Evolutionary conservation across 345 rosid genomes (phyloP).

Genomic region (Eucalyptus polybractea): DNA sequence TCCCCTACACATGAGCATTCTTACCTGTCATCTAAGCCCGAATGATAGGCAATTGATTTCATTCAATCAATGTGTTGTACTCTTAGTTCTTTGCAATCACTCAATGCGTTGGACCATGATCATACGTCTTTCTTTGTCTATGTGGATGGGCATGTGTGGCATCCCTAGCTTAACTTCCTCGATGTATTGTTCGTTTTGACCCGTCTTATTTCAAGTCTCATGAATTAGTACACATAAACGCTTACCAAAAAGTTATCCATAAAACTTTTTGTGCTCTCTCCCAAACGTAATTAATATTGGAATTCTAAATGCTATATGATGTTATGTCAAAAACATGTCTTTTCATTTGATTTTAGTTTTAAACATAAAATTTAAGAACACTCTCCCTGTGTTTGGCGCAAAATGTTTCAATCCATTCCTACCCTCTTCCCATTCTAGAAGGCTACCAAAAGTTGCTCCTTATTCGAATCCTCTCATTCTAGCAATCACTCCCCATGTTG

Average conservation of each 20-base stretch:
- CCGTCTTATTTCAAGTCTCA: accelerated
- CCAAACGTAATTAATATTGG: neutral
- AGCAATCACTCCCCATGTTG: neutral
- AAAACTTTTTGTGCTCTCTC: neutral
- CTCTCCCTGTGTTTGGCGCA: accelerated
- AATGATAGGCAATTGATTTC: neutral
- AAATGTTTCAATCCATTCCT: neutral
- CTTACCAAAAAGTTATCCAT: neutral
- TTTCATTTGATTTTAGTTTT: neutral
- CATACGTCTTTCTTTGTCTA: neutral
- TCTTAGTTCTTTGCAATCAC: neutral
- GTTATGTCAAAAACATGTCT: neutral
- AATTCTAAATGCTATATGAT: neutral
- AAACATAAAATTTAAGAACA: neutral
- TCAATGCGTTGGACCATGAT: neutral
- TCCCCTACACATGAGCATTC: neutral
- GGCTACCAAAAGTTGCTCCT: neutral
- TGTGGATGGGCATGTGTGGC: neutral
- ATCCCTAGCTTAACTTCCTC: neutral
- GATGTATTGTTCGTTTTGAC: neutral
- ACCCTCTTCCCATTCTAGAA: neutral
- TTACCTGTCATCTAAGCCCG: neutral
- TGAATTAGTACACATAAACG: neutral
- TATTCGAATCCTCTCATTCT: neutral
- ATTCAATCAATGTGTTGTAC: neutral